Evolutionary conservation across 495 filamentous ascomycete genomes (phyloP).

Genomic region (Penicillium maclennaniae): DNA sequence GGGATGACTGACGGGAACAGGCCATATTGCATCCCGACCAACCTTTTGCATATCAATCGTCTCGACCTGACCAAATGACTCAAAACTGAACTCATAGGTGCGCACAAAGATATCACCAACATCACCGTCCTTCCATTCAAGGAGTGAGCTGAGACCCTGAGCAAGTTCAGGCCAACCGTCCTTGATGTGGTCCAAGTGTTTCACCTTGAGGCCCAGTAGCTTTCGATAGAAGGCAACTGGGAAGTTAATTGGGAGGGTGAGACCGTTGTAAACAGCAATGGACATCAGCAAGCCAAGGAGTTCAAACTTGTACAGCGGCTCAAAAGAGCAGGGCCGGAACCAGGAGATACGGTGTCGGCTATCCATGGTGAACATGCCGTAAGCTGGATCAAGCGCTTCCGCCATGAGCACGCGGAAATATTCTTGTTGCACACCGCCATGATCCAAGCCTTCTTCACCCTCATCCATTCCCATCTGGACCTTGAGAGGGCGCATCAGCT

Average conservation of each 20-base stretch:
- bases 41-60: conserved; percentile 54
- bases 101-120: conserved; percentile 77
- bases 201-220: conserved; percentile 61
- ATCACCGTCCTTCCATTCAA: conserved; percentile 73
- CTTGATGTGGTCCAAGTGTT: conserved; percentile 65
- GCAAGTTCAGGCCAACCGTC: conserved; percentile 86
- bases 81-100: conserved; percentile 80
- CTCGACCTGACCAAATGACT: conserved; percentile 57
- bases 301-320: conserved; percentile 86
- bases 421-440: conserved; percentile 91
- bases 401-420: conserved; percentile 82
- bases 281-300: conserved; percentile 82
- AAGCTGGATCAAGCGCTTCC: conserved; percentile 71
- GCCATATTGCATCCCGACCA: conserved; percentile 38
- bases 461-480: conserved; percentile 75
- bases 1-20: conserved; percentile 7
- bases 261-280: conserved; percentile 89
- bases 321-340: conserved; percentile 77
- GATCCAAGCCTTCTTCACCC: conserved; percentile 87
- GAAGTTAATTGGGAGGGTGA: conserved; percentile 85
- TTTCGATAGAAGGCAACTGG: conserved; percentile 80
- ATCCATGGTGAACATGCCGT: conserved; percentile 76
- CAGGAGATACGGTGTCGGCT: conserved; percentile 70
- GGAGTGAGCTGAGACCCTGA: conserved; percentile 64
- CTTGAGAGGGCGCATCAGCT: conserved; percentile 81